A percentile compares a stretch with the other conserved stretches of the same genome.
Conservation (phyloP, 2,329 filamentous ascomycete species). For the Scedosporium dehoogii region DNA sequence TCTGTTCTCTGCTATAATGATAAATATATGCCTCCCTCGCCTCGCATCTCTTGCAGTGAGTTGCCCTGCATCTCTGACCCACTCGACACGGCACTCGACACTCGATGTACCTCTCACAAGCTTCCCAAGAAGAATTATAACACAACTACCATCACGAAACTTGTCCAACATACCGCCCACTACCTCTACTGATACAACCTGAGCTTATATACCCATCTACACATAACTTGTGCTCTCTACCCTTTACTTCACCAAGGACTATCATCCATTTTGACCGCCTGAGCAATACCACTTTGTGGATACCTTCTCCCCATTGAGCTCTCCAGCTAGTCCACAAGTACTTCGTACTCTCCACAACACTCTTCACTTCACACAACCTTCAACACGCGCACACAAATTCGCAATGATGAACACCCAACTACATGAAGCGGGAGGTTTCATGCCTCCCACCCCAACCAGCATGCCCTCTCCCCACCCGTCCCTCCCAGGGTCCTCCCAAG, state of each 20-base stretch:
- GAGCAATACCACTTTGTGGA: no score
- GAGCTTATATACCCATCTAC: background rate
- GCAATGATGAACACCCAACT: constrained; percentile 17
- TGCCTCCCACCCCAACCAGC: constrained; percentile 24
- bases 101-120: constrained; percentile 7
- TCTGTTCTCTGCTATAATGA: no score
- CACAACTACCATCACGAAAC: background rate
- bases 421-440: constrained; percentile 37
- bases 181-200: background rate
- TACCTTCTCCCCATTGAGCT: no score
- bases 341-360: background rate
- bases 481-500: constrained; percentile 13
- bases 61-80: background rate
- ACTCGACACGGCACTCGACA: background rate
- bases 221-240: background rate
- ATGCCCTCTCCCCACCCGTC: constrained; percentile 47
- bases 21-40: background rate
- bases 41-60: background rate
- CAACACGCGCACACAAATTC: background rate
- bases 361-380: background rate
- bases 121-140: constrained; percentile 6
- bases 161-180: background rate
- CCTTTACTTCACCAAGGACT: no score
- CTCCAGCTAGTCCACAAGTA: background rate
- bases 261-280: no score